Evolutionary conservation across 495 filamentous ascomycete genomes (phyloP).

Genomic region (Aspergillus wentii): DNA sequence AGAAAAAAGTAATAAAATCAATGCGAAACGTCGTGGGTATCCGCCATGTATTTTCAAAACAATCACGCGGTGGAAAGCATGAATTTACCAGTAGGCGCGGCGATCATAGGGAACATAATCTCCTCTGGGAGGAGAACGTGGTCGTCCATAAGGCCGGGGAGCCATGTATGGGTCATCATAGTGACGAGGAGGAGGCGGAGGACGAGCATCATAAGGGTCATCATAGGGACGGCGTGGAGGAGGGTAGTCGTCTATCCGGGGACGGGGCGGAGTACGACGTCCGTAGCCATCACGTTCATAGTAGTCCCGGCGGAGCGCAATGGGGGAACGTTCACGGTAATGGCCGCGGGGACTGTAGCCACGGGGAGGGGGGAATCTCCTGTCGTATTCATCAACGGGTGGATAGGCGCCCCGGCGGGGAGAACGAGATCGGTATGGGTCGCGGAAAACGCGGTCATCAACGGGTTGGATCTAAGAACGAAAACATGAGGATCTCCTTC

Average conservation of each 20-base stretch:
- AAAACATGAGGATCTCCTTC: constrained; percentile 25
- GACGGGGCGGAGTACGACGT: constrained; percentile 64
- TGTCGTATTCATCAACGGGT: constrained; percentile 69
- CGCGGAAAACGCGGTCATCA: constrained; percentile 65
- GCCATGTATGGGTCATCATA: constrained; percentile 44
- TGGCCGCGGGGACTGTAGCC: constrained; percentile 79
- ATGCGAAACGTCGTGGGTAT: constrained; percentile 20
- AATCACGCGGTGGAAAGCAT: constrained; percentile 7
- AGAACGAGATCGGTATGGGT: constrained; percentile 72
- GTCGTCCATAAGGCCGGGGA: constrained; percentile 38
- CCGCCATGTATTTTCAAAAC: constrained; percentile 14
- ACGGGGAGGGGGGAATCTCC: constrained; percentile 68
- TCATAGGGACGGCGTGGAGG: constrained; percentile 49
- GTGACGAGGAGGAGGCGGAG: constrained; percentile 38
- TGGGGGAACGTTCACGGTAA: constrained; percentile 78
- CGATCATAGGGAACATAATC: constrained; percentile 43
- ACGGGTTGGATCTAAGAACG: constrained; percentile 47
- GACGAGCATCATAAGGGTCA: constrained; percentile 44
- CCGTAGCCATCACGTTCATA: constrained; percentile 72
- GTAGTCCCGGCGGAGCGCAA: constrained; percentile 75
- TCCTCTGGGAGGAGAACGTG: constrained; percentile 36
- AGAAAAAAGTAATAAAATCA: constrained; percentile 1
- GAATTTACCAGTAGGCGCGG: constrained; percentile 41
- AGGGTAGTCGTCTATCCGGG: constrained; percentile 71
- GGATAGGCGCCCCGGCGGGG: constrained; percentile 64